phyloP scores from a whole-genome alignment of 192 early-diverging fungal genomes.

The Linnemannia schmuckeri region DNA sequence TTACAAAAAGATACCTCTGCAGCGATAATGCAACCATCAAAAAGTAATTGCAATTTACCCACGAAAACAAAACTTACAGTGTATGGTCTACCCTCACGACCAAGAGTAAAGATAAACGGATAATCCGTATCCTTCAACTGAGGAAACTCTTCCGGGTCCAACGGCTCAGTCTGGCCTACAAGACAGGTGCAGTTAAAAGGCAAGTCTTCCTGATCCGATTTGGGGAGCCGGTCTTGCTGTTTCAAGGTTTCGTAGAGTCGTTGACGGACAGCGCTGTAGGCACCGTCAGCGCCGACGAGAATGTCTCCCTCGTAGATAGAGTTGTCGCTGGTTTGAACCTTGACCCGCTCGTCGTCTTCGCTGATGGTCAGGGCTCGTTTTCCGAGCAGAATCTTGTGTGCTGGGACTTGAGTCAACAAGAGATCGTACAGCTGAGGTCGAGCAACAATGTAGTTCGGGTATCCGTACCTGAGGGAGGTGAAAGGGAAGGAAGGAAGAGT shows the following conservation, averaged over 20 bases:
- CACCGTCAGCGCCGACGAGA: slow-evolving; percentile 19
- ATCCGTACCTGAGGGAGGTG: neutral
- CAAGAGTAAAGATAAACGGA: neutral
- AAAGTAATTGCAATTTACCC: neutral
- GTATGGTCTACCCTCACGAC: neutral
- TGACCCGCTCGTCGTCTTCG: neutral
- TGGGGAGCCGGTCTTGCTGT: neutral
- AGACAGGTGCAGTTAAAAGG: slow-evolving; percentile 7
- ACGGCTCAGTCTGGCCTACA: slow-evolving; percentile 10
- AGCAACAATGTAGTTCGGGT: neutral
- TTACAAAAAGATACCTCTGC: no score
- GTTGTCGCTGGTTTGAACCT: neutral
- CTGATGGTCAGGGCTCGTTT: neutral
- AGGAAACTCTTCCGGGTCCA: neutral
- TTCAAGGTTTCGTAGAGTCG: neutral
- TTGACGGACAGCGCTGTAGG: slow-evolving; percentile 15
- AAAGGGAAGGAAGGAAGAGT: no score
- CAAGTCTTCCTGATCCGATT: neutral
- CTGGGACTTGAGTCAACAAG: neutral
- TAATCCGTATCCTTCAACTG: neutral
- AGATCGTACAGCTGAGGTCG: neutral
- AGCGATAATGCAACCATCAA: no score
- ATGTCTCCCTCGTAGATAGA: slow-evolving; percentile 16
- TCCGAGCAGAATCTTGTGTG: neutral
- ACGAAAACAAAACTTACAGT: slow-evolving; percentile 1